Percentiles rank a stretch among this genome's conserved stretches.
Conservation (phyloP, 768 basidiomycete genomes). For the Steccherinum ochraceum region DNA sequence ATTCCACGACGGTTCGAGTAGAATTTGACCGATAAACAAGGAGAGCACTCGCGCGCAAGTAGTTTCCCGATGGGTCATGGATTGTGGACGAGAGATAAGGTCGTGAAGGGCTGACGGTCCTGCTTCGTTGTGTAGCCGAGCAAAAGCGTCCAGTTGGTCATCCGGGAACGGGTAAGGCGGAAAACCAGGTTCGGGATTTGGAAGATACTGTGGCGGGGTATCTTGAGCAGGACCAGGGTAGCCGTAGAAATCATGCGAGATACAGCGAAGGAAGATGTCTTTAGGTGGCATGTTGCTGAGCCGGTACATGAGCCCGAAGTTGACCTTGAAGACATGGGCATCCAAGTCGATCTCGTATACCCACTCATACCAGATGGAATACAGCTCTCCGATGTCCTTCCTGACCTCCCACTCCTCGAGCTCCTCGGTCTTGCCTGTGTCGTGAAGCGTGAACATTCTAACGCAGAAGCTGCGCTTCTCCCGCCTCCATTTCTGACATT, state of each 20-base stretch:
- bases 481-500: neutral
- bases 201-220: neutral
- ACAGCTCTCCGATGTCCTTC: neutral
- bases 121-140: neutral
- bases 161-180: neutral
- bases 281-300: slow-evolving; percentile 3
- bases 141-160: neutral
- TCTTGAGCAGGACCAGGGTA: neutral
- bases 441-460: neutral
- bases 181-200: neutral
- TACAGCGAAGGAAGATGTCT: neutral
- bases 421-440: neutral
- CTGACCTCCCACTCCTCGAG: neutral
- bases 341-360: slow-evolving; percentile 4
- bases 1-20: neutral
- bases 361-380: slow-evolving; percentile 1
- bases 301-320: neutral
- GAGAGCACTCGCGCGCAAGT: neutral
- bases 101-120: neutral
- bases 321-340: neutral
- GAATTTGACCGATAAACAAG: neutral
- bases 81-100: neutral
- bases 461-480: neutral
- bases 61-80: neutral
- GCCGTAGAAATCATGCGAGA: neutral